Percentiles rank a stretch among this genome's conserved stretches.
Evolutionary conservation across 139 green algal species (phyloP).

Genomic region (Nannochloris sp.): DNA sequence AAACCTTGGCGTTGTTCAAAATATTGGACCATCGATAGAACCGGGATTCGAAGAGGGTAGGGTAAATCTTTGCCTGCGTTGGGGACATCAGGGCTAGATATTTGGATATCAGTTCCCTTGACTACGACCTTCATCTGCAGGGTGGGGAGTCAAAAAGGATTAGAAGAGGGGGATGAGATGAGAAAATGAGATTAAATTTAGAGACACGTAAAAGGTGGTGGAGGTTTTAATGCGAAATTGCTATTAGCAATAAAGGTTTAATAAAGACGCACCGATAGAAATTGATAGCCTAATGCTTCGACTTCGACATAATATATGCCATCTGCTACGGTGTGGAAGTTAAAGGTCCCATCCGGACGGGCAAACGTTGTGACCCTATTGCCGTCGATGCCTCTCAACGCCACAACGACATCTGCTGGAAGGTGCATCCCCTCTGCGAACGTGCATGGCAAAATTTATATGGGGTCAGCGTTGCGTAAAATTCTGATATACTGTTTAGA

Average conservation of each 20-base stretch:
- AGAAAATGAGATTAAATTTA: neutral
- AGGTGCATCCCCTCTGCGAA: neutral
- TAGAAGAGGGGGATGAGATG: neutral
- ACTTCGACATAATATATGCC: conserved; percentile 32
- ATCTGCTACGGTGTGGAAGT: conserved; percentile 23
- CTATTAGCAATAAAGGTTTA: neutral
- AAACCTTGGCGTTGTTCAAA: conserved; percentile 32
- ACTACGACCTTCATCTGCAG: neutral
- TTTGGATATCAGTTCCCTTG: neutral
- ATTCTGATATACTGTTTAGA: no score
- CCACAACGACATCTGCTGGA: conserved; percentile 7
- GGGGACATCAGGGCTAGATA: neutral
- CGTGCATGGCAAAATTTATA: neutral
- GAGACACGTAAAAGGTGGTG: neutral
- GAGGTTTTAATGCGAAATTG: neutral
- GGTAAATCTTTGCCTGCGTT: neutral
- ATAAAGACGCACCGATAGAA: conserved; percentile 11
- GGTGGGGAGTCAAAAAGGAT: neutral
- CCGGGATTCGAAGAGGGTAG: neutral
- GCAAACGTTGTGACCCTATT: neutral
- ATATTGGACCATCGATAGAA: neutral
- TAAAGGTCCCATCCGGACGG: conserved; percentile 28
- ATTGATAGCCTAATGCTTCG: conserved; percentile 12
- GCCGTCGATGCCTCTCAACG: conserved; percentile 15
- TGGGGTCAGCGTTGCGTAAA: no score